Evolutionary conservation across 345 rosid species (phyloP), one percentile per base, ranked within the genome.

Genomic region (Lepidium africanum): DNA sequence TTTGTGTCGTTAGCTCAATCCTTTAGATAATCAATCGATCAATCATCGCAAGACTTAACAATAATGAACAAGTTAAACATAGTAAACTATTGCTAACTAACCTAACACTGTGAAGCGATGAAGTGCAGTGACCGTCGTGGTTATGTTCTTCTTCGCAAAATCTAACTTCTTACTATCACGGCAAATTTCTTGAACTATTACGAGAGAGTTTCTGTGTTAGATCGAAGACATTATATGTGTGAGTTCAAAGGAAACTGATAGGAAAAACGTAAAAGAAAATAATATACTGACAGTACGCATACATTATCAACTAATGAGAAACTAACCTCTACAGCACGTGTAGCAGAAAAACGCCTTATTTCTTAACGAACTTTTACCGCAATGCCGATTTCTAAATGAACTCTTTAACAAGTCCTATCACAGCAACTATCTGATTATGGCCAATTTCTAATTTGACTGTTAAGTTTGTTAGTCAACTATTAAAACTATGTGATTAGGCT

Each of bases 91-190:
- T 64, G 35, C 15, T 48, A 38, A 77, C 94, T 54, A 59, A 94
- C 99, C 97, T 78, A 94, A 80, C 99, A 94, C 91, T 32, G 97
- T 91, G 58, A 94, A 96, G 65, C 99, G 96, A 80, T 94, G 99
- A 78, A 91, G 99, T 72, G 99, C 99, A 71, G 99, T 91, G 59
- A 94, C 91, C 2, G 99, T 91, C 41, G 93, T 89, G 53, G 99
- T 94, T 78, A 94, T 91, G 80, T 94, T 96, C 84, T 94, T 94
- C 88, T 94, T 91, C 13, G 97, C 97, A 79, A 91, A 94, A 80
- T 94, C 99, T 80, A 94, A 80, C 84, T 94, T 94, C 81, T 94
- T 94, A 73, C 89, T 94, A 80, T 94, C 99, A 59, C 99, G 92
- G 54, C 99, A 94, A 73, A 94, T 94, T 79, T 94, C 97, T 81